Percentiles rank a stretch among this genome's conserved stretches.
Conservation (phyloP, 2,329 filamentous ascomycete species). For the Cladophialophora bantiana region DNA sequence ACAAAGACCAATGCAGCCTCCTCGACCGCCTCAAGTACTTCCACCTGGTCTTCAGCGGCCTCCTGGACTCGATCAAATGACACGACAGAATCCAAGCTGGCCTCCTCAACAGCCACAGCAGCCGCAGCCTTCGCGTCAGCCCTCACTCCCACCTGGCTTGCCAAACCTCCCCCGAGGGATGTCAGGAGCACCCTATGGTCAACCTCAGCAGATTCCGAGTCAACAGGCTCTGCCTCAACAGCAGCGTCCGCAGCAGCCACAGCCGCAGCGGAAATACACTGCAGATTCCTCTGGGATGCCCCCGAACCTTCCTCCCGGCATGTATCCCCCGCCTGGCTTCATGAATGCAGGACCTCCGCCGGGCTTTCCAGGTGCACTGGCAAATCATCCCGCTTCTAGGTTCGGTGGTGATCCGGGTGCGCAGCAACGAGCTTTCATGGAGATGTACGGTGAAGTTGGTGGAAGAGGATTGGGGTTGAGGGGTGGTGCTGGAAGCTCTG, state of each 20-base stretch:
- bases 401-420: conserved; percentile 47
- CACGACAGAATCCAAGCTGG: conserved; percentile 40
- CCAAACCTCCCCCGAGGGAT: conserved; percentile 45
- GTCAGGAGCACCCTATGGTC: conserved; percentile 26
- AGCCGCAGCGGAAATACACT: conserved; percentile 38
- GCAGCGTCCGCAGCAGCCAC: conserved; percentile 28
- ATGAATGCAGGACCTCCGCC: conserved; percentile 50
- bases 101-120: conserved; percentile 36
- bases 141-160: conserved; percentile 32
- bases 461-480: conserved; percentile 46
- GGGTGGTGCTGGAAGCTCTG: conserved; percentile 27
- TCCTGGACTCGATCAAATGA: conserved; percentile 53
- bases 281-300: conserved; percentile 41
- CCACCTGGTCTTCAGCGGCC: conserved; percentile 50
- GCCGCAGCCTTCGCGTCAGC: conserved; percentile 29
- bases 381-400: conserved; percentile 41
- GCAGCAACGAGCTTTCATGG: conserved; percentile 51
- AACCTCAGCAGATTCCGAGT: conserved; percentile 27
- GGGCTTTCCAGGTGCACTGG: conserved; percentile 48
- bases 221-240: conserved; percentile 22
- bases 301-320: conserved; percentile 50
- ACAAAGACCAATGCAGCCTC: conserved; percentile 47
- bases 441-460: conserved; percentile 51
- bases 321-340: conserved; percentile 56
- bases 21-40: conserved; percentile 44